phyloP scores from a whole-genome alignment of 1,284 basidiomycete species.

The Serendipita sp. region DNA sequence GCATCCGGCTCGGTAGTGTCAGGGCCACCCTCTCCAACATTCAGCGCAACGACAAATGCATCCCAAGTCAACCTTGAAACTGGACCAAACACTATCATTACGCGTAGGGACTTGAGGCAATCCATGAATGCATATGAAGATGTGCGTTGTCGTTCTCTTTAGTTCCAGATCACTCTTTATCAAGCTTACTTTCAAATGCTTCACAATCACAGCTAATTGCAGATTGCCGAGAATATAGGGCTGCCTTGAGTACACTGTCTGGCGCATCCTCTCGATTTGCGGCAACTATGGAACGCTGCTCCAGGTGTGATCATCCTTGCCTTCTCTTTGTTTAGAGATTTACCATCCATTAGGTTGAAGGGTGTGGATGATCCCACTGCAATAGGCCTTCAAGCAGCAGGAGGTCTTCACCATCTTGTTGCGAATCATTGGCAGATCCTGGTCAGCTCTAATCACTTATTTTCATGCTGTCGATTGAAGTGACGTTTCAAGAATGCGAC shows the following conservation, averaged over 20 bases:
- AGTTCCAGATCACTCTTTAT: background rate
- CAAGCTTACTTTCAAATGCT: background rate
- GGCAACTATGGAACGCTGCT: constrained; percentile 69
- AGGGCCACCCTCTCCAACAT: constrained; percentile 63
- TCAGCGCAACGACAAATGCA: constrained; percentile 43
- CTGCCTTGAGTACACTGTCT: constrained; percentile 71
- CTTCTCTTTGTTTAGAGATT: constrained; percentile 10
- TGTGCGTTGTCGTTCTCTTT: constrained; percentile 28
- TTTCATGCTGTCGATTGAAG: constrained; percentile 4
- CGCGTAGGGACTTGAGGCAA: constrained; percentile 60
- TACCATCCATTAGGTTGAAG: constrained; percentile 40
- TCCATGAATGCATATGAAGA: constrained; percentile 70
- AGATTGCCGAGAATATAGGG: constrained; percentile 70
- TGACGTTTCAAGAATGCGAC: constrained; percentile 49
- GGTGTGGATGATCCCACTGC: constrained; percentile 67
- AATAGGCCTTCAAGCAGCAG: constrained; percentile 65
- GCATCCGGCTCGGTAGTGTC: background rate
- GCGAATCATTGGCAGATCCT: constrained; percentile 87
- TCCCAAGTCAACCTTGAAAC: constrained; percentile 39
- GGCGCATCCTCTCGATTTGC: constrained; percentile 78
- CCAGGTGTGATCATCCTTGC: constrained; percentile 39
- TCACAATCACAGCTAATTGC: constrained; percentile 45
- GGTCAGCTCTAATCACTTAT: constrained; percentile 29
- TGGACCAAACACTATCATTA: constrained; percentile 66
- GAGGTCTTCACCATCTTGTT: constrained; percentile 82